Percentiles rank a stretch among this genome's conserved stretches.
Evolutionary conservation across 2,329 filamentous ascomycete genomes (phyloP).

Genomic region (Cladosporium sp.): DNA sequence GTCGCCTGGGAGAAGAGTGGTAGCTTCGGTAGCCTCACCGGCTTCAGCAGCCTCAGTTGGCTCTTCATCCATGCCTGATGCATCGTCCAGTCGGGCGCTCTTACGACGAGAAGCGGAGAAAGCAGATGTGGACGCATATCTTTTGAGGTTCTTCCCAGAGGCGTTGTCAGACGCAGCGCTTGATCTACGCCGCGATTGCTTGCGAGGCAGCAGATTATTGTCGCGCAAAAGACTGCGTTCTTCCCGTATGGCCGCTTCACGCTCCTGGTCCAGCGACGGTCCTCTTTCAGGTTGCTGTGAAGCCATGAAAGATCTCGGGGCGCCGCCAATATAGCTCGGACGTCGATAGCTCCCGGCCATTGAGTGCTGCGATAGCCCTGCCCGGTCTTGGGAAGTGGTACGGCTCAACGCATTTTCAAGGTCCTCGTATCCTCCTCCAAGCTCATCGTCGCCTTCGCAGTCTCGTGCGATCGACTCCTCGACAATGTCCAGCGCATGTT

Average conservation of each 20-base stretch:
- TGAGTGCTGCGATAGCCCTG: conserved; percentile 42
- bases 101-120: conserved; percentile 22
- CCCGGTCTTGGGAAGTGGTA: conserved; percentile 23
- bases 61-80: conserved; percentile 17
- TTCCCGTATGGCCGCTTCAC: conserved; percentile 56
- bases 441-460: conserved; percentile 15
- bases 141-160: conserved; percentile 26
- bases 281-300: conserved; percentile 51
- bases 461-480: conserved; percentile 28
- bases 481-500: conserved; percentile 22
- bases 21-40: conserved; percentile 45
- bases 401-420: conserved; percentile 25
- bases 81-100: conserved; percentile 27
- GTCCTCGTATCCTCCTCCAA: conserved; percentile 16
- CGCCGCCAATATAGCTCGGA: conserved; percentile 74
- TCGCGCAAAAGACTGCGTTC: conserved; percentile 61
- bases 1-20: conserved; percentile 49
- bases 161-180: conserved; percentile 27
- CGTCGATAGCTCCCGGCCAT: conserved; percentile 71
- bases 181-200: conserved; percentile 45
- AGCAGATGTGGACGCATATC: conserved; percentile 24
- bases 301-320: conserved; percentile 70
- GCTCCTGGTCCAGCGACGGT: conserved; percentile 51
- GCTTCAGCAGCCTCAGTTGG: conserved; percentile 43
- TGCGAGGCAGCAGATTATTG: conserved; percentile 60